phyloP scores from a whole-genome alignment of 345 rosid genomes.

The Ailanthus altissimus region DNA sequence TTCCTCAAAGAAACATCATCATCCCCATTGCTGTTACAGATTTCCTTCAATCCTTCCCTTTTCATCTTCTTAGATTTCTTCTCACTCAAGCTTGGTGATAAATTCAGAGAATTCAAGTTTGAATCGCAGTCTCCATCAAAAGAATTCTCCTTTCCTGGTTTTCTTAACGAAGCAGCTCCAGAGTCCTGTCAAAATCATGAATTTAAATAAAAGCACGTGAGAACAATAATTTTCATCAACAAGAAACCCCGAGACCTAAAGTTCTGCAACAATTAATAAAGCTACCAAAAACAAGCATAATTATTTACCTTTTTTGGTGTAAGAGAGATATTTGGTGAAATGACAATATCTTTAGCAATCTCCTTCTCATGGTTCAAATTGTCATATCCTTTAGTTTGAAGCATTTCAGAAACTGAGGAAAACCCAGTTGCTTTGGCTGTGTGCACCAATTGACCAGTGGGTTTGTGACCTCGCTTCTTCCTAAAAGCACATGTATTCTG shows the following conservation, averaged over 20 bases:
- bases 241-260: slow-evolving; percentile 2
- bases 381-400: slow-evolving; percentile 45
- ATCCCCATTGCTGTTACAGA: slow-evolving; percentile 23
- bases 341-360: slow-evolving; percentile 18
- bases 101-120: slow-evolving; percentile 20
- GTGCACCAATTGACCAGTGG: slow-evolving; percentile 67
- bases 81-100: slow-evolving; percentile 18
- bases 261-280: neutral
- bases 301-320: slow-evolving; percentile 33
- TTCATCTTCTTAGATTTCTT: slow-evolving; percentile 43
- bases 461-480: slow-evolving; percentile 71
- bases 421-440: slow-evolving; percentile 68
- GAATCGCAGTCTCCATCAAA: slow-evolving; percentile 37
- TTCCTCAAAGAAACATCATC: slow-evolving; percentile 30
- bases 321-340: slow-evolving; percentile 32
- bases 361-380: slow-evolving; percentile 29
- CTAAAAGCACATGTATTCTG: slow-evolving; percentile 33
- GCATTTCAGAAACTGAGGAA: slow-evolving; percentile 70
- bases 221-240: slow-evolving; percentile 9
- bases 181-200: slow-evolving; percentile 38
- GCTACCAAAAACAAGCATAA: slow-evolving; percentile 5
- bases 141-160: slow-evolving; percentile 62
- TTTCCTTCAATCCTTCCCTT: slow-evolving; percentile 46
- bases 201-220: neutral
- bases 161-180: slow-evolving; percentile 33